A percentile compares a stretch with the other conserved stretches of the same genome.
phyloP scores from a whole-genome alignment of 345 rosid genomes.

The Gossypium longicalyx region DNA sequence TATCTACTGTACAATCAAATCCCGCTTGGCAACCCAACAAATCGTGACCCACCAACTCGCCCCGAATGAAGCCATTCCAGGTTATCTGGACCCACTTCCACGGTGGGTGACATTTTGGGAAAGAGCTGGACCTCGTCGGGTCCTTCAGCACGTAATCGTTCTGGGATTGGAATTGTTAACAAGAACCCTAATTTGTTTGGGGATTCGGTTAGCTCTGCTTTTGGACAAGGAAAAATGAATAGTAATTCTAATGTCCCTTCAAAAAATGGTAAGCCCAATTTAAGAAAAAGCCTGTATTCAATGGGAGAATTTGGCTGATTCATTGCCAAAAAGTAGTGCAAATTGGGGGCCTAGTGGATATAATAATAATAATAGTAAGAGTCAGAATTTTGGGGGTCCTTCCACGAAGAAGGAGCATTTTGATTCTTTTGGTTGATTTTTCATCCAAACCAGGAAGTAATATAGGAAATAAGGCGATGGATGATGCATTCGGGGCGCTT shows the following conservation, averaged over 20 bases:
- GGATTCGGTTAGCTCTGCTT: slow-evolving; percentile 77
- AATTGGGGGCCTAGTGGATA: slow-evolving; percentile 46
- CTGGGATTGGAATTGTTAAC: slow-evolving; percentile 58
- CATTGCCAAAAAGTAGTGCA: slow-evolving; percentile 62
- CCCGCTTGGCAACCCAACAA: slow-evolving; percentile 72
- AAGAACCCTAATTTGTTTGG: slow-evolving; percentile 76
- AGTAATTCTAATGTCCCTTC: slow-evolving; percentile 43
- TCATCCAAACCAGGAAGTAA: no score
- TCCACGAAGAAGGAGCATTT: no score
- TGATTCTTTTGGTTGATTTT: no score
- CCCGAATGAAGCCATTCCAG: slow-evolving; percentile 38
- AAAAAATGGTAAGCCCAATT: slow-evolving; percentile 46
- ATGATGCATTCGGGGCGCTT: no score
- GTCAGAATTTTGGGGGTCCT: slow-evolving; percentile 26
- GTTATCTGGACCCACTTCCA: slow-evolving; percentile 54
- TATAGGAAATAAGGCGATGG: no score
- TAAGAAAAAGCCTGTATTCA: slow-evolving; percentile 48
- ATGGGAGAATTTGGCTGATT: slow-evolving; percentile 69
- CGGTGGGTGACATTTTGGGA: slow-evolving; percentile 88
- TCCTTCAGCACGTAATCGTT: not conserved
- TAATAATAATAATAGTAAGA: slow-evolving; percentile 29
- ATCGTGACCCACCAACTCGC: slow-evolving; percentile 83
- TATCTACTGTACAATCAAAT: slow-evolving; percentile 48
- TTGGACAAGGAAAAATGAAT: slow-evolving; percentile 60
- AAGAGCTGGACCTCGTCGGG: slow-evolving; percentile 72